Base-by-base conservation (phyloP, 352 stramenopile genomes). In the Phytophthora cactorum region DNA sequence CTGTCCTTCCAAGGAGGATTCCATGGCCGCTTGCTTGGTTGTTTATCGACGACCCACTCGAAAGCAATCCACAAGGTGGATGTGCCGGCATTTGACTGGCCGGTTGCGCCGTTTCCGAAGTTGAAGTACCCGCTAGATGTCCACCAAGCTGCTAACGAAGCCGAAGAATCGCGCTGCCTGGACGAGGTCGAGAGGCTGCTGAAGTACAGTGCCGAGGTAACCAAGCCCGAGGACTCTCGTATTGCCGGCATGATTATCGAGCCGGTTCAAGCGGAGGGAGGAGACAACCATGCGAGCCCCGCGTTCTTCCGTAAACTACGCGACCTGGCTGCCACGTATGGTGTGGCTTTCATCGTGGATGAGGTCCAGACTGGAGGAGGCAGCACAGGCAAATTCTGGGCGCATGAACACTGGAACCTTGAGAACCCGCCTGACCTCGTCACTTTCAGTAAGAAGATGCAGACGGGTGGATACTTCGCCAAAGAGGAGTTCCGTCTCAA, bases 41-140 rank as follows among this genome's bases (percentile, higher is more conserved):
- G 87, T 66, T 38, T 95, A 56, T 95, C 87, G 1, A 91, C 87
- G 27, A 95, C 87, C 27, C 87, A 93, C 74, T 95, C 87, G 5
- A 95, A 95, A 56, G 79, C 87, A 2, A 92, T 95, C 47, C 87
- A 95, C 76, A 95, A 95, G 57, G 85, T 95, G 14, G 87, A 95
- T 50, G 90, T 95, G 45, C 85, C 87, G 5, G 85, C 87, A 0
- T 92, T 95, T 52, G 81, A 93, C 75, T 95, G 87, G 87, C 87
- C 87, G 4, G 77, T 91, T n/a, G 82, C 84, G 4, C 76, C 87
- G 9, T 95, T 95, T 52, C 87, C 87, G 39, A 79, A 81, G 36
- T 65, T 90, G 3, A 66, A 61, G 41, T 93, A 95, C 68, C 87
- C 87, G n/a, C 63, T 91, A 12, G 82, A 91, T 17, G 66, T 46